Evolutionary conservation across 2,329 filamentous ascomycete species (phyloP), one percentile per base, ranked within the genome.

Genomic region (Trichophyton verrucosum): DNA sequence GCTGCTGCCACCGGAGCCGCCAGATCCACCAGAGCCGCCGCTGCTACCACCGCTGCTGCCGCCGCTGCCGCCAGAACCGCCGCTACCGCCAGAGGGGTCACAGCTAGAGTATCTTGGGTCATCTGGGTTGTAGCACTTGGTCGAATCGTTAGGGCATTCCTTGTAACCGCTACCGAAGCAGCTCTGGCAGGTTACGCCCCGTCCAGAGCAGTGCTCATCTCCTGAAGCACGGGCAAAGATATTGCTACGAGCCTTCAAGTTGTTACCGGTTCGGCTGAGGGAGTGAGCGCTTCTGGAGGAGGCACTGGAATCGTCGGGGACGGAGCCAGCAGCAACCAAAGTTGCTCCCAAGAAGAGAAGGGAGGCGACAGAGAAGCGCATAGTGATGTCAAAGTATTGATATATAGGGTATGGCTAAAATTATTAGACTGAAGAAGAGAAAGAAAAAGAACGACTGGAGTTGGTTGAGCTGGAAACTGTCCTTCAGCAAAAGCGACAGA

Each of bases 171-270:
- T 30, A 20, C 58, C 58, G 58, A 60, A 60, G 24, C 58, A 60
- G 58, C 58, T 60, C 44, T 51, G 20, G 17, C 58, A 60, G 9
- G 58, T 60, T 6, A 60, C 58, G 24, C 58, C 58, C 27, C n/a
- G 24, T 13, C 58, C 58, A 46, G 57, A 30, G 30, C 58, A 60
- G 15, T n/a, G 17, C 17, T 30, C 33, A n/a, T 57, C 55, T n/a
- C 40, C 40, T 1, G 15, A n/a, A 15, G 8, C 9, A 20, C 55
- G 55, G 17, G 55, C 17, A 24, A 44, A 57, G 8, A 57, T 17
- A 36, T 36, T 24, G 55, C 55, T 24, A 17, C 55, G 55, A 15
- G 17, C 55, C 36, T 57, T 57, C 55, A 59, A 27, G 11, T 60
- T 36, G 27, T 46, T 49, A 30, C 46, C 46, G 9, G 27, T 27